Base-by-base conservation (phyloP, 164 flowering plant genomes). In the Echeveria elegans region DNA sequence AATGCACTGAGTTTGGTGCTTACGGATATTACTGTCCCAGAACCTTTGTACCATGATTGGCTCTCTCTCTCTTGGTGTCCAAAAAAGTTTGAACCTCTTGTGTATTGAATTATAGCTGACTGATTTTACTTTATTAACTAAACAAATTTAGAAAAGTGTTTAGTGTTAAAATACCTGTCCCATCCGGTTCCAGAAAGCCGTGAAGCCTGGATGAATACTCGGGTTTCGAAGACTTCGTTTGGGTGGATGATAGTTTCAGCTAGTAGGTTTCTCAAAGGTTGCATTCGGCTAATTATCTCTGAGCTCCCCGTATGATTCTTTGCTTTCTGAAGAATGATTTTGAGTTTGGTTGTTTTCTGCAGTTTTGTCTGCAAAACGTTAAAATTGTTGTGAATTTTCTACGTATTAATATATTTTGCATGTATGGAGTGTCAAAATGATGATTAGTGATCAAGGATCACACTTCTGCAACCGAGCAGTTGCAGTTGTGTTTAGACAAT, bases 131-230 rank as follows among this genome's bases (percentile, higher is more conserved):
- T n/a, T n/a, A n/a, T n/a, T n/a, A n/a, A n/a, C n/a, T n/a, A n/a
- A n/a, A n/a, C n/a, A n/a, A n/a, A n/a, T n/a, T n/a, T n/a, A n/a
- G n/a, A n/a, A n/a, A n/a, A n/a, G n/a, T n/a, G n/a, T n/a, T n/a
- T 10, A 28, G 5, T 5, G 34, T 7, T 32, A n/a, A 34, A 9
- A 23, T 37, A 63, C 65, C 65, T 63, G 65, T 30, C 65, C 65
- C 65, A 63, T 63, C 65, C 65, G n/a, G 65, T 63, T 38, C 65
- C 65, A 63, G 23, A 32, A 63, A 63, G 16, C 65, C 65, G 38
- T 41, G 43, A 63, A 37, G 34, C 65, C 34, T 34, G 41, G 43
- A 63, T 34, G 65, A 63, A 63, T 34, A 63, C 65, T 15, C 26
- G 65, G 10, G 38, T 16, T 38, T 38, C 41, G 16, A 63, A 63